These are phyloP conservation scores for Saccharomycopsis guyanensis DNA, from an alignment of 805 yeast species.

Conservation along the genomic window DNA sequence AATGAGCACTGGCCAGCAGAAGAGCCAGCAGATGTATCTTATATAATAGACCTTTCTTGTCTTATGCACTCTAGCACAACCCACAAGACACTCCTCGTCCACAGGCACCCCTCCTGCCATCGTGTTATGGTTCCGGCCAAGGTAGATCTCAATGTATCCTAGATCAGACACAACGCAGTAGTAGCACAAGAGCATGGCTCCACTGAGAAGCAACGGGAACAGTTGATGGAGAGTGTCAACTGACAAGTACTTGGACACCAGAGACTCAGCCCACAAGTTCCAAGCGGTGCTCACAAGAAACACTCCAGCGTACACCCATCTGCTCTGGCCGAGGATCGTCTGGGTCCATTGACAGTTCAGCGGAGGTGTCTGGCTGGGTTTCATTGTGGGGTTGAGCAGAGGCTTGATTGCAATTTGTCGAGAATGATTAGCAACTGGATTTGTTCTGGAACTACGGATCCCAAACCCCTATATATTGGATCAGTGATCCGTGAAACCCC, in stretches of 20 bases:
- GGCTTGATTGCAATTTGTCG: no score
- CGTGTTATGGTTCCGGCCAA: constrained; percentile 10
- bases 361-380: no score
- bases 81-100: constrained; percentile 4
- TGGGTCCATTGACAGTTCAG: no score
- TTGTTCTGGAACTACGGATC: no score
- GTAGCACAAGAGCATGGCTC: not conserved
- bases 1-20: constrained; percentile 16
- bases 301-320: no score
- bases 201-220: constrained; percentile 7
- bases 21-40: constrained; percentile 14
- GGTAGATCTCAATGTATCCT: constrained; percentile 16
- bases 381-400: no score
- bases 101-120: not conserved
- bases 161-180: constrained; percentile 13
- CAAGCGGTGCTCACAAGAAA: no score
- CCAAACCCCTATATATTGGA: no score
- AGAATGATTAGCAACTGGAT: no score
- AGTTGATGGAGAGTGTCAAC: constrained; percentile 5
- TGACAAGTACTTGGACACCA: not conserved
- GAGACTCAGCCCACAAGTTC: no score
- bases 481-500: no score
- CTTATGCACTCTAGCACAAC: not conserved
- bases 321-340: no score
- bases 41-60: constrained; percentile 15